Percentiles rank a stretch among this genome's conserved stretches.
phyloP scores from a whole-genome alignment of 1,139 yeast species.

The Protomyces pachydermus region DNA sequence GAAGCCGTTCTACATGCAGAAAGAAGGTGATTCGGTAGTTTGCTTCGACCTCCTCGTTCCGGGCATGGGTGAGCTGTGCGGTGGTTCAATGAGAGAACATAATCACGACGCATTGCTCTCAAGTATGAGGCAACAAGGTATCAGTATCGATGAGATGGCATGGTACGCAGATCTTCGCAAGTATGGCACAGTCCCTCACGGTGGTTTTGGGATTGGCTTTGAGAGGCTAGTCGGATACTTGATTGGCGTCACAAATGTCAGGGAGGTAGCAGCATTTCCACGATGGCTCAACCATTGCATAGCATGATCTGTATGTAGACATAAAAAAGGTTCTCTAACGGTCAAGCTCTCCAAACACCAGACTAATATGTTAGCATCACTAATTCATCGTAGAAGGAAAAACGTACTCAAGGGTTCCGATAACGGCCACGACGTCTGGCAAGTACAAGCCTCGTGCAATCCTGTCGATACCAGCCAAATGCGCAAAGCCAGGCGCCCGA shows the following conservation, averaged over 20 bases:
- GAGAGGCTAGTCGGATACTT: slow-evolving; percentile 76
- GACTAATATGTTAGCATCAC: not conserved
- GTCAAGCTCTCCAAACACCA: not conserved
- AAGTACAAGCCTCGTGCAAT: slow-evolving; percentile 79
- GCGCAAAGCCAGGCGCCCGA: slow-evolving; percentile 91
- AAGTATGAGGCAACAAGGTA: slow-evolving; percentile 46
- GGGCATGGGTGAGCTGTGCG: slow-evolving; percentile 90
- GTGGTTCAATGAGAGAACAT: slow-evolving; percentile 90
- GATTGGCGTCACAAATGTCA: slow-evolving; percentile 65
- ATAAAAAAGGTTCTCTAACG: not conserved
- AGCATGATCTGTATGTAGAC: not conserved
- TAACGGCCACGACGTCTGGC: slow-evolving; percentile 90
- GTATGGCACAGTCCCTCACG: slow-evolving; percentile 86
- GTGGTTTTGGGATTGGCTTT: slow-evolving; percentile 95
- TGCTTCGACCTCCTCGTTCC: slow-evolving; percentile 88
- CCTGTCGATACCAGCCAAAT: slow-evolving; percentile 81
- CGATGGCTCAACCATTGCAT: slow-evolving; percentile 48
- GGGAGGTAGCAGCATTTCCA: slow-evolving; percentile 85
- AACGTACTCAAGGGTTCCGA: slow-evolving; percentile 93
- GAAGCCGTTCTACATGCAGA: slow-evolving; percentile 90
- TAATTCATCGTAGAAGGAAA: slow-evolving; percentile 91
- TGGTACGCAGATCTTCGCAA: slow-evolving; percentile 77
- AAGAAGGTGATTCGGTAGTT: slow-evolving; percentile 60
- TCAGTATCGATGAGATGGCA: slow-evolving; percentile 48
- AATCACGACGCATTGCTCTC: slow-evolving; percentile 46